These are phyloP conservation scores for Ustilago bromivora DNA, from an alignment of 1,284 basidiomycete genomes.

Conservation along the genomic window DNA sequence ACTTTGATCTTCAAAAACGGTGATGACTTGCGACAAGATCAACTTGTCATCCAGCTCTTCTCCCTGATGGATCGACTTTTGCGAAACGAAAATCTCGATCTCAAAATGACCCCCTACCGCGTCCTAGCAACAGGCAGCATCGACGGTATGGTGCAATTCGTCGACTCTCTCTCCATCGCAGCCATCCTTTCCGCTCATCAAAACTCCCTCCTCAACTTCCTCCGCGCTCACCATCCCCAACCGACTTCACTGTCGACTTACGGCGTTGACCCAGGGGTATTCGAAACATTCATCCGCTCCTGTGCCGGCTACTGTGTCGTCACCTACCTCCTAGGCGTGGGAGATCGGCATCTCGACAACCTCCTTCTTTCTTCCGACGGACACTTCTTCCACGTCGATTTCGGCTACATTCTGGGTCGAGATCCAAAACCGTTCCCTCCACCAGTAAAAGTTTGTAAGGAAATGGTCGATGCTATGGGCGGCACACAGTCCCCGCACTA, in stretches of 20 bases:
- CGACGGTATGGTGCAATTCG: conserved; percentile 96
- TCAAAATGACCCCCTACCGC: conserved; percentile 90
- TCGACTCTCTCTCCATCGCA: conserved; percentile 93
- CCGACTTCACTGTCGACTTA: conserved; percentile 91
- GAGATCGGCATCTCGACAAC: conserved; percentile 97
- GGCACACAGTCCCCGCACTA: conserved; percentile 82
- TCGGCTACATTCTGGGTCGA: conserved; percentile 96
- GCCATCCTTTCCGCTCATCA: conserved; percentile 79
- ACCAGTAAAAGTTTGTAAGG: conserved; percentile 97
- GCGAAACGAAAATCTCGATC: conserved; percentile 93
- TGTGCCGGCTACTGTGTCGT: conserved; percentile 99
- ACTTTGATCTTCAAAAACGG: conserved; percentile 99
- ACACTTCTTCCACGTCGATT: conserved; percentile 82
- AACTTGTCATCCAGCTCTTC: conserved; percentile 95
- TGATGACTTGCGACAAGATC: conserved; percentile 97
- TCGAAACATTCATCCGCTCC: conserved; percentile 96
- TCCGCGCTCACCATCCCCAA: conserved; percentile 86
- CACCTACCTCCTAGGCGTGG: conserved; percentile 95
- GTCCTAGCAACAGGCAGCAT: conserved; percentile 91
- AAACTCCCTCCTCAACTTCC: conserved; percentile 88
- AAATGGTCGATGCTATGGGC: conserved; percentile 99
- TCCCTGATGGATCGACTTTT: conserved; percentile 95
- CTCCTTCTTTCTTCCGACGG: conserved; percentile 92
- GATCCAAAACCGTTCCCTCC: conserved; percentile 99
- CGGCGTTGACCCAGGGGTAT: conserved; percentile 88